Conservation (phyloP, 116 monocot species). For the Thalassia testudinum region DNA sequence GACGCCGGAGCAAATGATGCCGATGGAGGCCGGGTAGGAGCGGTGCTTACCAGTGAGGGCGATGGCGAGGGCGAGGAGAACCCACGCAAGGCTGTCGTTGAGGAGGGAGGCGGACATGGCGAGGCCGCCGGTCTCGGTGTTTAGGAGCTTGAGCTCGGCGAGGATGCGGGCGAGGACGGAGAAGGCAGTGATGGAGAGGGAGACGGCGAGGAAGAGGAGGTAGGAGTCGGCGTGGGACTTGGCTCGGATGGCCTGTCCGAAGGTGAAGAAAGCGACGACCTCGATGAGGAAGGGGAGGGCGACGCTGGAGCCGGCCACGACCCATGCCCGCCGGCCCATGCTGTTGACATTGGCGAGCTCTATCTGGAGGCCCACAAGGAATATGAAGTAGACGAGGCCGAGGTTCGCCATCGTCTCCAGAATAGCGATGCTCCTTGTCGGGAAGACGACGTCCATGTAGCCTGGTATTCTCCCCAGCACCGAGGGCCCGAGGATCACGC, state of each 20-base stretch:
- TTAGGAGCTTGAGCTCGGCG: slow-evolving; percentile 26
- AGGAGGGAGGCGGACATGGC: slow-evolving; percentile 18
- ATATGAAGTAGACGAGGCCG: slow-evolving; percentile 32
- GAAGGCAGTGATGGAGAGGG: slow-evolving; percentile 18
- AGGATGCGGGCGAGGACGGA: slow-evolving; percentile 19
- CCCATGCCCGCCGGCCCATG: slow-evolving; percentile 3
- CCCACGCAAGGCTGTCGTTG: slow-evolving; percentile 11
- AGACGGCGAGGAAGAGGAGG: slow-evolving; percentile 14
- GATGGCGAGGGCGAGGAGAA: slow-evolving; percentile 12
- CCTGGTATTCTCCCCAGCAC: slow-evolving; percentile 10
- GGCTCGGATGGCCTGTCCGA: background rate
- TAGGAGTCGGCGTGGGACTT: slow-evolving; percentile 7
- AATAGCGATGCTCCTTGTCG: slow-evolving; percentile 10
- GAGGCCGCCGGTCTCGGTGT: slow-evolving; percentile 17
- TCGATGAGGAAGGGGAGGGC: slow-evolving; percentile 7
- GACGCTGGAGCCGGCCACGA: slow-evolving; percentile 6
- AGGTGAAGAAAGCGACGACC: slow-evolving; percentile 2
- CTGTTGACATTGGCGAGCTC: slow-evolving; percentile 7
- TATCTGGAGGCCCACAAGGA: slow-evolving; percentile 26
- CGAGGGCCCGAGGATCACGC: slow-evolving; percentile 17
- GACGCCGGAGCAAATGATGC: slow-evolving; percentile 1
- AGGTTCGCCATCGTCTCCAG: slow-evolving; percentile 25
- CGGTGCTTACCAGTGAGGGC: slow-evolving; percentile 6
- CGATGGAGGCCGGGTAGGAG: slow-evolving; percentile 6
- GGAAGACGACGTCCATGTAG: slow-evolving; percentile 16